Percentiles rank a stretch among this genome's conserved stretches.
Evolutionary conservation across 257 asterid species (phyloP).

Genomic region (Haberlea rhodopensis): DNA sequence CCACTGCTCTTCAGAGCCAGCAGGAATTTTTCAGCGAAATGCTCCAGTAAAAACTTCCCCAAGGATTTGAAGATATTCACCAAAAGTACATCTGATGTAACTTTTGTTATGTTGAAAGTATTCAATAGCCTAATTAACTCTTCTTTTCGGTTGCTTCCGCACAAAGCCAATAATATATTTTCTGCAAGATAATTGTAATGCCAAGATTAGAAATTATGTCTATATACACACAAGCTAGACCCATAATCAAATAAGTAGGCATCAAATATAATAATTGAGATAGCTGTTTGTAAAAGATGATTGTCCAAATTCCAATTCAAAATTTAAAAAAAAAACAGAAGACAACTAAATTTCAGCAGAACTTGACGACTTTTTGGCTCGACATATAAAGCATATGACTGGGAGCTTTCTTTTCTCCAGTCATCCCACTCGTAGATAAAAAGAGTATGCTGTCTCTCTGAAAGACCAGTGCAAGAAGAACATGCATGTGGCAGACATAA

Average conservation of each 20-base stretch:
- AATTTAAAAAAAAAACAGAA: conserved; percentile 12
- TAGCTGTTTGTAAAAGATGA: conserved; percentile 12
- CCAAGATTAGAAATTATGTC: conserved; percentile 24
- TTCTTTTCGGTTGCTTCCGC: conserved; percentile 53
- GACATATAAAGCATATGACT: neutral
- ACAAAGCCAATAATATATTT: conserved; percentile 60
- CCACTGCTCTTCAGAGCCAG: conserved; percentile 61
- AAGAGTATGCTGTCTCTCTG: neutral
- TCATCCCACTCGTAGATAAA: neutral
- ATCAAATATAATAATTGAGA: conserved; percentile 16
- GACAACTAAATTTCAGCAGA: conserved; percentile 9
- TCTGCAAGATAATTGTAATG: conserved; percentile 50
- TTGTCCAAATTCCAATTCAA: conserved; percentile 18
- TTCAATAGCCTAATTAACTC: conserved; percentile 55
- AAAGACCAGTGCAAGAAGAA: conserved; percentile 14
- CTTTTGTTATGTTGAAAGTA: conserved; percentile 56
- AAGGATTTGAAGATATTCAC: conserved; percentile 53
- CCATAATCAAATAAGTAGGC: conserved; percentile 3
- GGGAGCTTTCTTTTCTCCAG: neutral
- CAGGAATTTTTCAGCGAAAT: conserved; percentile 53
- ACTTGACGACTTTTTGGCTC: conserved; percentile 14
- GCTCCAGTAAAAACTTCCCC: conserved; percentile 70
- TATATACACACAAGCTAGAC: conserved; percentile 2
- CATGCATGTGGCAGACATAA: neutral
- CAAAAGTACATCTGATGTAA: conserved; percentile 44